Conservation (phyloP, 208 protist genomes). For the Acanthamoeba triangularis region DNA sequence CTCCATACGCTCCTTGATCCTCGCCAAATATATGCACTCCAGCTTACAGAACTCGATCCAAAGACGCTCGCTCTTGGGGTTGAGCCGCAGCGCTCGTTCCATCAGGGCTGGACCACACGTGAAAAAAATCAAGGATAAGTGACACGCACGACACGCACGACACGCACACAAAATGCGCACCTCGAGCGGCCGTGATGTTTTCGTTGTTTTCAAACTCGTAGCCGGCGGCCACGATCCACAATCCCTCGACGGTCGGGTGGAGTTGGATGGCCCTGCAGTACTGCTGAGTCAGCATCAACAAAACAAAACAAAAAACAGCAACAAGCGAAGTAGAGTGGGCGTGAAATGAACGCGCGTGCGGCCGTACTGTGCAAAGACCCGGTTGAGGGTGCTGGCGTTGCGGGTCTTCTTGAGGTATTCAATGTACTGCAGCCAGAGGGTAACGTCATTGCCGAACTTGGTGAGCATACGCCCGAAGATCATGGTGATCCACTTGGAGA, state of each 20-base stretch:
- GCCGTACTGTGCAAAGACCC: constrained; percentile 21
- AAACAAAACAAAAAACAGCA: neutral
- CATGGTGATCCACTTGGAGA: neutral
- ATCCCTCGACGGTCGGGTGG: constrained; percentile 23
- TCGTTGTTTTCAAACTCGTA: constrained; percentile 68
- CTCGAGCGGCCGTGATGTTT: constrained; percentile 58
- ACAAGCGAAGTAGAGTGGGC: neutral
- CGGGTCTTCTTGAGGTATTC: constrained; percentile 22
- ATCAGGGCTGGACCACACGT: neutral
- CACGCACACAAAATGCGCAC: neutral
- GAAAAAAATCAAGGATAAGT: neutral
- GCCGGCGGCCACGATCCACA: constrained; percentile 49
- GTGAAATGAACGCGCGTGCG: neutral
- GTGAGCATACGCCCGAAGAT: constrained; percentile 3
- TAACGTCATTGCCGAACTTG: neutral
- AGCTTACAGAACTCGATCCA: constrained; percentile 59
- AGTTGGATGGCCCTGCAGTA: constrained; percentile 4
- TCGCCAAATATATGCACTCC: constrained; percentile 7
- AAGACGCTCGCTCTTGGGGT: constrained; percentile 10
- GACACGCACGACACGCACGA: neutral
- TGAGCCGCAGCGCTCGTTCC: neutral
- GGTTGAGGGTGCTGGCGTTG: neutral
- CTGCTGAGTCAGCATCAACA: neutral
- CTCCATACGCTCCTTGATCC: constrained; percentile 16
- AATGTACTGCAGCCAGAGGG: constrained; percentile 74